Evolutionary conservation across 495 filamentous ascomycete genomes (phyloP).

Genomic region (Tuber umbilicatum): DNA sequence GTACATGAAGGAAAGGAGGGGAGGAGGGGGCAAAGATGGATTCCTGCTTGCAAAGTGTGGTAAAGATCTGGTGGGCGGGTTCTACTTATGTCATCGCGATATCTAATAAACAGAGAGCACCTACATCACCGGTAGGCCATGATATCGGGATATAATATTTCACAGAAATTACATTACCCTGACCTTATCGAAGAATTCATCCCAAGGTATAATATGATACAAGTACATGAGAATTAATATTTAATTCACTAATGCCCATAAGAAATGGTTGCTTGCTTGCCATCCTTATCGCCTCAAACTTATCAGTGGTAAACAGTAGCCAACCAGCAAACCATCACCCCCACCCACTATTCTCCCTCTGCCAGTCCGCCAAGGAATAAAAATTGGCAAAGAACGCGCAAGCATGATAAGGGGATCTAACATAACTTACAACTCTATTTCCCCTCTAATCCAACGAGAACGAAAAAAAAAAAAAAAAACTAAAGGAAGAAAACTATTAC

Average conservation of each 20-base stretch:
- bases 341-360: constrained; percentile 8
- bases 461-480: too few species aligned
- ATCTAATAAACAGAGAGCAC: neutral
- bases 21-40: neutral
- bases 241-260: neutral
- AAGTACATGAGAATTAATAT: neutral
- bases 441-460: neutral
- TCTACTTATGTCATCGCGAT: neutral
- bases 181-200: neutral
- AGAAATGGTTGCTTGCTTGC: neutral
- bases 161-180: neutral
- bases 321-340: constrained; percentile 3
- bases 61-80: neutral
- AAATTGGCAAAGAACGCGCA: neutral
- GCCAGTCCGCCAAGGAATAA: constrained; percentile 10
- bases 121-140: neutral
- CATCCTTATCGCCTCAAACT: neutral
- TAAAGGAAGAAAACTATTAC: neutral
- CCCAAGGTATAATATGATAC: neutral
- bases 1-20: neutral
- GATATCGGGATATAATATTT: neutral
- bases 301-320: neutral
- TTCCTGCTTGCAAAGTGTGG: neutral
- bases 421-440: neutral
- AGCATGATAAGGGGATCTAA: neutral